These are phyloP conservation scores for Colletotrichum lini DNA, from an alignment of 2,329 filamentous ascomycete genomes.

Conservation along the genomic window DNA sequence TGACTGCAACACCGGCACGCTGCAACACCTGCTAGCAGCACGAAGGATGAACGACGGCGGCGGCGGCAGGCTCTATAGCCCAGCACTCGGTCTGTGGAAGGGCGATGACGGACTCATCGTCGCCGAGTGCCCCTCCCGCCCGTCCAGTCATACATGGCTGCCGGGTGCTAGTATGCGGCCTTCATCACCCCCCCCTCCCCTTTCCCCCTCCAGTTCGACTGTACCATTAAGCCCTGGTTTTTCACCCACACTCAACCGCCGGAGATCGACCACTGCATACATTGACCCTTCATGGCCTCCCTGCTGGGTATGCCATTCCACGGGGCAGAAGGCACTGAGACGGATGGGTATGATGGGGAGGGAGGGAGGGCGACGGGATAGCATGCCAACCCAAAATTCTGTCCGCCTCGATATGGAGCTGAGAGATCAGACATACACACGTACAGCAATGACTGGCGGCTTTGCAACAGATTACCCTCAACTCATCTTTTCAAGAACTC, in stretches of 20 bases:
- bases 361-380: slow-evolving; percentile 5
- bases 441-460: not conserved
- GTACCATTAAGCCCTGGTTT: not conserved
- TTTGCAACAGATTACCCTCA: not conserved
- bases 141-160: slow-evolving; percentile 4
- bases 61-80: slow-evolving; percentile 1
- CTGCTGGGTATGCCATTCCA: slow-evolving; percentile 7
- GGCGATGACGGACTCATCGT: not conserved
- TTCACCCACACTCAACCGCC: not conserved
- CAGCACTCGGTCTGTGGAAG: not conserved
- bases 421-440: not conserved
- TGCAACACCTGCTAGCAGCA: not conserved
- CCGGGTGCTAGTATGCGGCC: not conserved
- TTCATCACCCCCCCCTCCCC: not conserved
- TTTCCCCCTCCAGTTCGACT: slow-evolving; percentile 10
- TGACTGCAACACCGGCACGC: slow-evolving; percentile 9
- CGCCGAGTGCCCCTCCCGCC: not conserved
- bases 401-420: not conserved
- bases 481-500: not conserved
- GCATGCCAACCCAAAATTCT: not conserved
- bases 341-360: not conserved
- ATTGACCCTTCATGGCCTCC: slow-evolving; percentile 13
- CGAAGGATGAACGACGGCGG: not conserved
- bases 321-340: not conserved
- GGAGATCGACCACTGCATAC: slow-evolving; percentile 10